Percentiles rank a stretch among this genome's conserved stretches.
These are phyloP conservation scores for Chaetomium strumarium DNA, from an alignment of 2,329 filamentous ascomycete genomes.

Conservation along the genomic window DNA sequence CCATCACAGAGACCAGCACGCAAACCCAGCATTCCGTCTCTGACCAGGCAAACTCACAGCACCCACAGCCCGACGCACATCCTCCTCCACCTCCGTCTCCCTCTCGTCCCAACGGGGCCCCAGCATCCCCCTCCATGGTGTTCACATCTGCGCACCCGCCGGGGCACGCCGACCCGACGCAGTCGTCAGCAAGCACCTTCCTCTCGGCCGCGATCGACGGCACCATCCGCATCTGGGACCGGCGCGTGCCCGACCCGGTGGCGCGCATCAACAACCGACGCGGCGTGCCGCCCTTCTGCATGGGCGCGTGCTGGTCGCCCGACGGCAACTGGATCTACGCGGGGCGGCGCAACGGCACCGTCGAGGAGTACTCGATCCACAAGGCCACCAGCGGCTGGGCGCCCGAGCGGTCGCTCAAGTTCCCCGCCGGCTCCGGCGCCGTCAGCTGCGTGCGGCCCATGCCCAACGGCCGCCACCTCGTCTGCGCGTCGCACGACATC, in stretches of 20 bases:
- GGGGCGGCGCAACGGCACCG: conserved; percentile 81
- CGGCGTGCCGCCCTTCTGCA: conserved; percentile 89
- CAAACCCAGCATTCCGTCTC: conserved; percentile 5
- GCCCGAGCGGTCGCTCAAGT: conserved; percentile 74
- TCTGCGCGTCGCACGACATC: conserved; percentile 93
- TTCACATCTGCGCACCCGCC: conserved; percentile 35
- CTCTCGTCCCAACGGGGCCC: conserved; percentile 11
- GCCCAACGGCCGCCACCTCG: conserved; percentile 85
- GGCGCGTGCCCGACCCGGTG: conserved; percentile 67
- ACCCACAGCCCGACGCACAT: conserved; percentile 1
- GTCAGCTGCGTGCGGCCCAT: conserved; percentile 86
- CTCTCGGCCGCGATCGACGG: conserved; percentile 85
- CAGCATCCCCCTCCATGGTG: conserved; percentile 29
- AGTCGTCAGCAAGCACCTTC: conserved; percentile 72
- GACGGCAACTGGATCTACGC: conserved; percentile 95
- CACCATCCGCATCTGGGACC: conserved; percentile 87
- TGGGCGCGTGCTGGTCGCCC: conserved; percentile 93
- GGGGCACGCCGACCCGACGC: conserved; percentile 46
- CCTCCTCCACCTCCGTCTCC: conserved; percentile 4
- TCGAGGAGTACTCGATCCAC: conserved; percentile 89
- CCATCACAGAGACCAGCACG: conserved; percentile 5
- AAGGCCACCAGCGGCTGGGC: conserved; percentile 62
- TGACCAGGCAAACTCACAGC: conserved; percentile 12
- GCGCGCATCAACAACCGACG: conserved; percentile 70
- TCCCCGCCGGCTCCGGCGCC: conserved; percentile 81